Base-by-base conservation (phyloP, 1,139 yeast genomes). In the Kodamaea arcana region DNA sequence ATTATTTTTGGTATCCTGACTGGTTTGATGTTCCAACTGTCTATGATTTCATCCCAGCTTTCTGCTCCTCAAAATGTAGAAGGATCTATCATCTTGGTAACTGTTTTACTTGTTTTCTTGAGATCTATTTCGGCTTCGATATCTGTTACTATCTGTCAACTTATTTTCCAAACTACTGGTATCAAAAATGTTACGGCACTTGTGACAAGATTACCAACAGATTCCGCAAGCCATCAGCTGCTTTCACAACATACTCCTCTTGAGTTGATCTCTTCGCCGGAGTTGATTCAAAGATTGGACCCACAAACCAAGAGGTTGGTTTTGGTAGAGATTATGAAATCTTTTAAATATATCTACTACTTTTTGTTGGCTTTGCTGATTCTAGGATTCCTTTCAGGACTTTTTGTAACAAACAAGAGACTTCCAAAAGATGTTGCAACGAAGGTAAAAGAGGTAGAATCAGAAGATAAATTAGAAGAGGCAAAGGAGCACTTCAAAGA, bases 281-380 rank as follows among this genome's bases (percentile, higher is more conserved):
- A 45, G 6, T 28, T 55, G 3, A 51, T 69, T 12, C 44, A 53
- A 25, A 25, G 31, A 5, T 46, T 69, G 11, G 60, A 71, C 0
- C 28, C 40, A 0, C 34, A 42, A 1, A 47, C 59, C 1, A 49
- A 51, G 29, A 42, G 43, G 3, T 31, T 53, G 15, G 50, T 65
- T 2, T 40, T 58, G 20, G 50, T 52, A 26, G 58, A 55, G 14
- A 50, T 66, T 32, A 62, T 71, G 69, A 51, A 47, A 16, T 60
- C 70, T 4, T 47, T 73, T 27, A 54, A 54, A 31, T 60, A 66
- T 42, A 68, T 67, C 2, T 72, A 64, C 38, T 72, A 66, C 46
- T 54, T 66, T 31, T 51, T 61, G 3, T 48, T 70, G 24, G 75
- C 62, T 0, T 49, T 61, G 25, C 56, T 69, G 3, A 43, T 47